Percentiles rank a stretch among this genome's conserved stretches.
Evolutionary conservation across 768 basidiomycete species (phyloP).

Genomic region (Cystofilobasidium bisporidii): DNA sequence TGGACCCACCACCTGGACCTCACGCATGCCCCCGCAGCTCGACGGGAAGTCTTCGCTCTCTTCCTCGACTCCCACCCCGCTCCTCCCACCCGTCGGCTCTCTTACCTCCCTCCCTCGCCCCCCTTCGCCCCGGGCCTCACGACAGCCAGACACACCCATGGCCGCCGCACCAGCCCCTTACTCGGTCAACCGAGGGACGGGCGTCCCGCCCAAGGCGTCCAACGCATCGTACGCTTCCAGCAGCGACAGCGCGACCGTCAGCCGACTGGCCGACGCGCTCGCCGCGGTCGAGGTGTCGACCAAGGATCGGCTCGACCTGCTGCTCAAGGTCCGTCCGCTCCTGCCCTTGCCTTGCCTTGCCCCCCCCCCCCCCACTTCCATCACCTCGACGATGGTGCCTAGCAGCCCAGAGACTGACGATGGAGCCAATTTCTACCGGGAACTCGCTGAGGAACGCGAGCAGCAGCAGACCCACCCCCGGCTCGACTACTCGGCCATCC

Average conservation of each 20-base stretch:
- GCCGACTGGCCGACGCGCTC: neutral
- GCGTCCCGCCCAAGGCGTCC: too few relatives aligned
- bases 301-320: neutral
- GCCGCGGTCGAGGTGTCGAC: neutral
- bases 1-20: too few relatives aligned
- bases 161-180: neutral
- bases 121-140: too few relatives aligned
- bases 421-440: too few relatives aligned
- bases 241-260: neutral
- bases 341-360: neutral
- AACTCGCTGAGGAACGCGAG: neutral
- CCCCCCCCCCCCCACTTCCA: neutral
- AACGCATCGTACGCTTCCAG: neutral
- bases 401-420: too few relatives aligned
- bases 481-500: conserved; percentile 7
- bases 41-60: too few relatives aligned
- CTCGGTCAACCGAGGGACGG: neutral
- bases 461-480: neutral
- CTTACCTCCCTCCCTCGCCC: too few relatives aligned
- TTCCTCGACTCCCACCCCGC: too few relatives aligned
- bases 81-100: too few relatives aligned
- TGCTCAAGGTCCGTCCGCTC: neutral
- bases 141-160: too few relatives aligned
- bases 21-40: too few relatives aligned
- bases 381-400: neutral